Evolutionary conservation across 1,284 basidiomycete genomes (phyloP).

Genomic region (Ceratobasidium sp.): DNA sequence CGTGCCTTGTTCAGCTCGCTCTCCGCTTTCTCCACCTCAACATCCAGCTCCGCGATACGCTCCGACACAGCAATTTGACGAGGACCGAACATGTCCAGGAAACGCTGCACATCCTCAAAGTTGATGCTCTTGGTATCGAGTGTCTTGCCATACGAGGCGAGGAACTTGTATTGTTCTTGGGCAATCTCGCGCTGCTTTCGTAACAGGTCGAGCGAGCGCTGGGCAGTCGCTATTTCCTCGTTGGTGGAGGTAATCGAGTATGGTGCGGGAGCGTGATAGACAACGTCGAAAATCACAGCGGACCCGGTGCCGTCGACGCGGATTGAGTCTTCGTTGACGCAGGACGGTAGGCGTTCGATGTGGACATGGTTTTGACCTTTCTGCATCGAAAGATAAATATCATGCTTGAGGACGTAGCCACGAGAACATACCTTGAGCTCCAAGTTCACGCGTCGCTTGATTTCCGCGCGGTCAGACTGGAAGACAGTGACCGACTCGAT

Average conservation of each 20-base stretch:
- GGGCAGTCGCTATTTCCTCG: constrained; percentile 33
- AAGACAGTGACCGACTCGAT: constrained; percentile 31
- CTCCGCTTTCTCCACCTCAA: constrained; percentile 37
- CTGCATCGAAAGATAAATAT: constrained; percentile 13
- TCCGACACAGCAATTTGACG: constrained; percentile 37
- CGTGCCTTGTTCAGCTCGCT: constrained; percentile 26
- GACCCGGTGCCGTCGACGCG: constrained; percentile 45
- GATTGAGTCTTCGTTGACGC: constrained; percentile 44
- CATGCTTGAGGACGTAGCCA: not conserved
- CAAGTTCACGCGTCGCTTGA: constrained; percentile 19
- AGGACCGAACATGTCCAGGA: constrained; percentile 41
- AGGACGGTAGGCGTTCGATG: constrained; percentile 43
- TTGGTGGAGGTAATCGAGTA: not conserved
- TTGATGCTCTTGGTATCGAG: constrained; percentile 40
- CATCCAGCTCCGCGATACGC: constrained; percentile 13
- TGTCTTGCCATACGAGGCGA: constrained; percentile 40
- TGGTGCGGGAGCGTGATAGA: constrained; percentile 39
- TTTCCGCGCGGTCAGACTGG: constrained; percentile 21
- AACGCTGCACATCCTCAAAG: constrained; percentile 37
- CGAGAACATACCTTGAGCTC: constrained; percentile 25
- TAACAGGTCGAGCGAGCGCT: constrained; percentile 33
- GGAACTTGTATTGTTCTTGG: constrained; percentile 36
- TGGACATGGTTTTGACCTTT: constrained; percentile 44
- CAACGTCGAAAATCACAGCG: constrained; percentile 44
- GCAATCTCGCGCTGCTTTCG: constrained; percentile 33